These are phyloP conservation scores for Potentilla sterilis DNA, from an alignment of 306 rosid species.

Conservation along the genomic window DNA sequence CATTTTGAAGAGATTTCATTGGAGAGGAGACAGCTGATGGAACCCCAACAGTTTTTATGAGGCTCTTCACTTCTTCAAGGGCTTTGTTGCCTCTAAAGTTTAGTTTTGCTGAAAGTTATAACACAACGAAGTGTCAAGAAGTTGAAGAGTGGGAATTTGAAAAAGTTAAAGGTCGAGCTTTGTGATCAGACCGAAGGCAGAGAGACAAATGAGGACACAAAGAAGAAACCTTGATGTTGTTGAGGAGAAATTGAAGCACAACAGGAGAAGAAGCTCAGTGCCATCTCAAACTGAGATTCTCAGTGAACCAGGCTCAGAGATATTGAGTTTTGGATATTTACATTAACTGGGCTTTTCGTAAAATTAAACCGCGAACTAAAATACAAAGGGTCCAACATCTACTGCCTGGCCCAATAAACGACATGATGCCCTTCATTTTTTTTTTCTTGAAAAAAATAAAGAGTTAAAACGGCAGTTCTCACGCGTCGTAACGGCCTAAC, in stretches of 20 bases:
- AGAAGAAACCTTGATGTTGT: constrained; percentile 22
- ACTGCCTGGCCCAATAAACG: background rate
- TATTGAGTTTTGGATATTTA: background rate
- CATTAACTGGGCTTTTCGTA: background rate
- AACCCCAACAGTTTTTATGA: constrained; percentile 37
- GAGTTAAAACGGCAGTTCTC: too few relatives aligned
- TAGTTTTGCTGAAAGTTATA: constrained; percentile 19
- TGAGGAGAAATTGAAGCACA: constrained; percentile 25
- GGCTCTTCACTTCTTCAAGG: constrained; percentile 38
- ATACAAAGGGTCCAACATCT: background rate
- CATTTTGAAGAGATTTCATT: constrained; percentile 43
- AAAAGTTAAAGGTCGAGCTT: background rate
- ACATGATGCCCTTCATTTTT: too few relatives aligned
- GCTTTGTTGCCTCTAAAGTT: constrained; percentile 18
- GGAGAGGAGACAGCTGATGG: constrained; percentile 51
- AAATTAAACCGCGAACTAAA: background rate
- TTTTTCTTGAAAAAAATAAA: too few relatives aligned
- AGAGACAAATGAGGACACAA: background rate
- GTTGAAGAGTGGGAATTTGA: background rate
- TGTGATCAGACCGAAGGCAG: background rate
- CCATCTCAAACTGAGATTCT: constrained; percentile 23
- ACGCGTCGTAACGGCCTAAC: too few relatives aligned
- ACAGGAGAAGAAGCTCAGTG: constrained; percentile 37
- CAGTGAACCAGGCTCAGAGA: background rate
- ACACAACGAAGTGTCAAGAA: background rate